A percentile compares a stretch with the other conserved stretches of the same genome.
Conservation (phyloP, 1,284 basidiomycete species). For the Cutaneotrichosporon cavernicola region DNA sequence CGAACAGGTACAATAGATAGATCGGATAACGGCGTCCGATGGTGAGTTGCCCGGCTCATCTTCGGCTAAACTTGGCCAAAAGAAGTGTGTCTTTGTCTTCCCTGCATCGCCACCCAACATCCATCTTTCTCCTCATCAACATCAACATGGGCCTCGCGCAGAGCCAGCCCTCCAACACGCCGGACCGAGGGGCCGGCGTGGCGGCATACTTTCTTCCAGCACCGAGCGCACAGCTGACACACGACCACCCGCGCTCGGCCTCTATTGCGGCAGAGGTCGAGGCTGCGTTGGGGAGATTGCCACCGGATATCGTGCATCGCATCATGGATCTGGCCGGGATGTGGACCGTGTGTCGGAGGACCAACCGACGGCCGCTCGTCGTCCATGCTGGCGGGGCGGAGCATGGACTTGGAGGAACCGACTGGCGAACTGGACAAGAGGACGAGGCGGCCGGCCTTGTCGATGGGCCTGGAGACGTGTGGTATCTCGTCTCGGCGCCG, state of each 20-base stretch:
- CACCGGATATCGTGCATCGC: slow-evolving; percentile 32
- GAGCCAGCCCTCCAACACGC: not conserved
- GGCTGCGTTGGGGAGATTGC: slow-evolving; percentile 26
- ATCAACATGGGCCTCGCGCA: slow-evolving; percentile 5
- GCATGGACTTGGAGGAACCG: slow-evolving; percentile 15
- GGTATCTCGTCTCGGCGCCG: slow-evolving; percentile 36
- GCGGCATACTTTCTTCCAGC: slow-evolving; percentile 8
- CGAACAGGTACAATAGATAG: no score
- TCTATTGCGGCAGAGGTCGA: slow-evolving; percentile 11
- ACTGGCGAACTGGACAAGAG: slow-evolving; percentile 35
- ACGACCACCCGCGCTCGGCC: slow-evolving; percentile 6
- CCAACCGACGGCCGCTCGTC: slow-evolving; percentile 22
- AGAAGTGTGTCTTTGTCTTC: no score
- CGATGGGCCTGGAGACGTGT: slow-evolving; percentile 32
- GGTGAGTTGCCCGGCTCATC: not conserved
- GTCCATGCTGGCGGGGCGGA: slow-evolving; percentile 27
- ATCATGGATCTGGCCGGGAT: slow-evolving; percentile 37
- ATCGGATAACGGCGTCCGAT: not conserved
- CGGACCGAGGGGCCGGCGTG: not conserved
- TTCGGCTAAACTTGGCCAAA: not conserved
- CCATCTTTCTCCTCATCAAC: not conserved
- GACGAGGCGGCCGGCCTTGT: slow-evolving; percentile 29
- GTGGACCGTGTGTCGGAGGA: slow-evolving; percentile 30
- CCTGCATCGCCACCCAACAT: not conserved
- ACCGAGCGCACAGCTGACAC: not conserved